Conservation (phyloP, 2,329 filamentous ascomycete genomes). For the Pestalotiopsis sp. region DNA sequence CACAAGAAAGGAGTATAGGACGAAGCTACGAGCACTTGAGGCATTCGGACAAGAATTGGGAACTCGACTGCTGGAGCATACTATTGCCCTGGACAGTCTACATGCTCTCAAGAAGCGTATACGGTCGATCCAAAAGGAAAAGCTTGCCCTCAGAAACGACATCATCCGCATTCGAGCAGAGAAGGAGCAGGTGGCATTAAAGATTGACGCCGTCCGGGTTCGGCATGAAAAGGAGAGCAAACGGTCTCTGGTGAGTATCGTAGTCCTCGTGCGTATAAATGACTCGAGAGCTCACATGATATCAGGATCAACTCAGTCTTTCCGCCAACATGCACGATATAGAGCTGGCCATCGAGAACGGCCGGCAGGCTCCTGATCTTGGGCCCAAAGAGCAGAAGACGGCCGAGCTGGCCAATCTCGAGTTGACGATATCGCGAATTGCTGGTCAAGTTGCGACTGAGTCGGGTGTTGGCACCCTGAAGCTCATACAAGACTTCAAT, state of each 20-base stretch:
- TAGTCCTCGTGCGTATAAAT: not conserved
- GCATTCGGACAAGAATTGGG: conserved; percentile 60
- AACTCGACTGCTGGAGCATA: conserved; percentile 58
- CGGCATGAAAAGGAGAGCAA: conserved; percentile 58
- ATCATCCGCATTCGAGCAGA: conserved; percentile 62
- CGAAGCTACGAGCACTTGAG: conserved; percentile 58
- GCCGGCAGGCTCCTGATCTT: conserved; percentile 49
- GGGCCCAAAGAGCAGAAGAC: conserved; percentile 46
- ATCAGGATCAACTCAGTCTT: conserved; percentile 50
- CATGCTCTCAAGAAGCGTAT: conserved; percentile 60
- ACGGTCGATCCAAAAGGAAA: conserved; percentile 58
- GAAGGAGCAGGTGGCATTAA: conserved; percentile 62
- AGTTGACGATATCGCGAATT: conserved; percentile 57
- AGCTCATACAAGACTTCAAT: conserved; percentile 63
- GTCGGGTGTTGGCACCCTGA: conserved; percentile 53
- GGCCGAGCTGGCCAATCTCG: conserved; percentile 57
- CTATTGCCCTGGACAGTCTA: conserved; percentile 61
- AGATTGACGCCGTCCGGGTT: conserved; percentile 63
- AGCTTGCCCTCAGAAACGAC: conserved; percentile 57
- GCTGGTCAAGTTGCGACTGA: conserved; percentile 52
- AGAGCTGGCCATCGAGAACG: conserved; percentile 57
- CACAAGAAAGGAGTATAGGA: conserved; percentile 54
- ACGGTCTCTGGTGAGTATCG: conserved; percentile 48
- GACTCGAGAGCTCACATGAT: not conserved
- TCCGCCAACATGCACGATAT: conserved; percentile 64